A percentile compares a stretch with the other conserved stretches of the same genome.
Evolutionary conservation across 129 eudicot genomes (phyloP).

Genomic region (Saussurea involucrata): DNA sequence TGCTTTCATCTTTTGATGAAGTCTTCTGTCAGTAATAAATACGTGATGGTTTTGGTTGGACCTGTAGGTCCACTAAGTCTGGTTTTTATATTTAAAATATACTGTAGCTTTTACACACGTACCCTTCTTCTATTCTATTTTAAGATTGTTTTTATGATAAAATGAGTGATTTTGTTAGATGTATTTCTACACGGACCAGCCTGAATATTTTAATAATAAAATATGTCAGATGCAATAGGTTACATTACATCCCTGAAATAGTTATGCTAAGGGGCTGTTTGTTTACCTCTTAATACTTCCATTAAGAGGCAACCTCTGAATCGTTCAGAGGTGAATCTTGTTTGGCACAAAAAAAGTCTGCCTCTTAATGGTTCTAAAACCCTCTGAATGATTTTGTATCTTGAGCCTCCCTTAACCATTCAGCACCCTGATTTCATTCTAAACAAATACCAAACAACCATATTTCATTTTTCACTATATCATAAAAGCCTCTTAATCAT

Average conservation of each 20-base stretch:
- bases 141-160: neutral
- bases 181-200: neutral
- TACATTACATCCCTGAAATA: neutral
- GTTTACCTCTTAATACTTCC: too few relatives aligned
- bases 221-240: neutral
- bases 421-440: too few relatives aligned
- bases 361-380: too few relatives aligned
- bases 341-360: too few relatives aligned
- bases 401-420: too few relatives aligned
- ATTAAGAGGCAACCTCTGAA: too few relatives aligned
- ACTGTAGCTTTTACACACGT: neutral
- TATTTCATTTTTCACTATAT: too few relatives aligned
- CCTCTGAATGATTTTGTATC: too few relatives aligned
- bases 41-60: neutral
- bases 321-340: too few relatives aligned
- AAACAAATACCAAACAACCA: too few relatives aligned
- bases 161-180: neutral
- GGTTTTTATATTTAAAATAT: neutral
- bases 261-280: too few relatives aligned
- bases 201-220: neutral
- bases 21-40: neutral
- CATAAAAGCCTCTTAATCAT: too few relatives aligned
- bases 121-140: neutral
- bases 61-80: neutral
- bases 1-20: neutral